Evolutionary conservation across 148 eudicot genomes (phyloP).

Genomic region (Selenicereus undatus): DNA sequence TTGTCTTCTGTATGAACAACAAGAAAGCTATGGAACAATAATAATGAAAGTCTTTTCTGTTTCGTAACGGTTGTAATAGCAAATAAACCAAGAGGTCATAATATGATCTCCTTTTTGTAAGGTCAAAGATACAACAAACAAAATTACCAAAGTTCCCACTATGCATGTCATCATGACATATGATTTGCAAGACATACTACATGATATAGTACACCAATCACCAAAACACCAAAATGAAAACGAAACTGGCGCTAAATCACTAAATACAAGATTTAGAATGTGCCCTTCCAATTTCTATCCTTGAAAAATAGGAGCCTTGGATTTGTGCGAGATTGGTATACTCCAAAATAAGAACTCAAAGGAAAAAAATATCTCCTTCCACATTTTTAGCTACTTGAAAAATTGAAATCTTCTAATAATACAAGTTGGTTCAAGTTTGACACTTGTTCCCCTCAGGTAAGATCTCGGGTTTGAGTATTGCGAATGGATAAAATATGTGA

Average conservation of each 20-base stretch:
- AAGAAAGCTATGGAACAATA: background rate
- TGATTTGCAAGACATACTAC: background rate
- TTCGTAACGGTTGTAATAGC: background rate
- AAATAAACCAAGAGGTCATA: background rate
- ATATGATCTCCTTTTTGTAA: too few species aligned
- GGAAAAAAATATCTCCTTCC: too few species aligned
- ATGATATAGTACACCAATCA: background rate
- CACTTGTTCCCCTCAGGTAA: too few species aligned
- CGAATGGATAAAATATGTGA: too few species aligned
- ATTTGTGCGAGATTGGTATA: background rate
- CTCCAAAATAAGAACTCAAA: background rate
- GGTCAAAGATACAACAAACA: background rate
- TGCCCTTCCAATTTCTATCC: background rate
- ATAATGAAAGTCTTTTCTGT: background rate
- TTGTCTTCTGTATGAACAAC: background rate
- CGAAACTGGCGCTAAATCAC: background rate
- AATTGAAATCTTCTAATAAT: too few species aligned
- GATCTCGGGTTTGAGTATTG: too few species aligned
- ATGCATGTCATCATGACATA: background rate
- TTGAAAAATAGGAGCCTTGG: background rate
- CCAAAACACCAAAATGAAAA: too few species aligned
- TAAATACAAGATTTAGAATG: background rate
- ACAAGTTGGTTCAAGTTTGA: too few species aligned
- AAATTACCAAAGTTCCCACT: background rate
- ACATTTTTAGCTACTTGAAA: too few species aligned